Evolutionary conservation across 1,284 basidiomycete genomes (phyloP), one percentile per base, ranked within the genome.

Genomic region (Caloboletus firmus): DNA sequence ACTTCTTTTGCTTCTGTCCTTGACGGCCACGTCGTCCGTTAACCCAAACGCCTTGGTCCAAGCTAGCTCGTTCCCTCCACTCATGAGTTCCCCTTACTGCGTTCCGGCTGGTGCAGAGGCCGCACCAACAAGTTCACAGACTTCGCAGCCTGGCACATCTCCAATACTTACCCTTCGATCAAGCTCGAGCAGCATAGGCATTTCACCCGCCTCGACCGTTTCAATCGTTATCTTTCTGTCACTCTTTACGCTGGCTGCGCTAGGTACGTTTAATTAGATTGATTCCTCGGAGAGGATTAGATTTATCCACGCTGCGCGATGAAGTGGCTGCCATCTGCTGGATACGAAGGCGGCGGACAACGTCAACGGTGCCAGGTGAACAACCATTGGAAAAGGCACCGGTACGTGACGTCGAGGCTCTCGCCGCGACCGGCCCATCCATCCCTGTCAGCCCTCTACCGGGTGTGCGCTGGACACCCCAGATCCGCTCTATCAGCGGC

Each of bases 381-480:
- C 55, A n/a, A n/a, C 28, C 37, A 9, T 46, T 32, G 12, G 49
- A 58, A 46, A 49, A 54, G n/a, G 45, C 17, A 12, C 35, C 15
- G 11, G 24, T 34, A 36, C 47, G 15, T 24, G 68, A 71, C 34
- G 42, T 61, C 8, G 68, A 70, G 43, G 55, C 55, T 39, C 42
- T 55, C 20, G 35, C 46, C 8, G 39, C 48, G 26, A 30, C 26
- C 30, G 36, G 31, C 40, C 59, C 69, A 22, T 55, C 62, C 31
- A 52, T 65, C 45, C 65, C 72, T 30, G 49, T 62, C 42, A 60
- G 51, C 54, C 66, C 70, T 41, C 46, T 53, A 2, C 32, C 52
- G 11, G 62, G 72, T 50, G 68, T 68, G 39, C 66, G 68, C 26
- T 79, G 78, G 78, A 64, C 70, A 17, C 78, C 79, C 45, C 77